Percentiles rank a stretch among this genome's conserved stretches.
These are phyloP conservation scores for Juglanconis oblonga DNA, from an alignment of 2,329 filamentous ascomycete species.

Conservation along the genomic window DNA sequence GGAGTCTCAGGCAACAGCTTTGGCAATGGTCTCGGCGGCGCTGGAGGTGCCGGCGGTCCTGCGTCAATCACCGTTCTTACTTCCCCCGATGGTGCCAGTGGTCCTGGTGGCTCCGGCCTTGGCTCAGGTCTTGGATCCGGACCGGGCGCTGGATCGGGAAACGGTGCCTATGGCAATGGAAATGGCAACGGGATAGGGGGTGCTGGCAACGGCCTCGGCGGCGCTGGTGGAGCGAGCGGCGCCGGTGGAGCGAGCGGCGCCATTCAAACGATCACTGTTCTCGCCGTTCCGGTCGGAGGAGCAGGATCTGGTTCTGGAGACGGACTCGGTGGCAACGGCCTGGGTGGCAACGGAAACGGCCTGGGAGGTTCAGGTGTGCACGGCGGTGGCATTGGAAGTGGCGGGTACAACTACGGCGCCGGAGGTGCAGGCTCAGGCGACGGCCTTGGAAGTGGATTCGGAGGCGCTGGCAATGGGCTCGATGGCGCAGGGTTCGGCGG, in stretches of 20 bases:
- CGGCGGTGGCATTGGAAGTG: not conserved
- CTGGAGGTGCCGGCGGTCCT: constrained; percentile 8
- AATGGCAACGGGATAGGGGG: not conserved
- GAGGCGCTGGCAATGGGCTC: constrained; percentile 3
- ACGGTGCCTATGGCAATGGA: not conserved
- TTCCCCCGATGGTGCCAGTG: constrained; percentile 8
- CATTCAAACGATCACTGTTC: constrained; percentile 8
- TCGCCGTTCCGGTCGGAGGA: not conserved
- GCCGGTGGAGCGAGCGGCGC: not conserved
- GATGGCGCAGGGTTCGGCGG: constrained; percentile 8
- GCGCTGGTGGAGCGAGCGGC: not conserved
- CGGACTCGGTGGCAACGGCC: constrained; percentile 2
- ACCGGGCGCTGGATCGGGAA: not conserved
- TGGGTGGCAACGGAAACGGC: constrained; percentile 5
- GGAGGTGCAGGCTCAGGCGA: not conserved
- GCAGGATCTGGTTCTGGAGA: constrained; percentile 7
- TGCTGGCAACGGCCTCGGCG: constrained; percentile 13
- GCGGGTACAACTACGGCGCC: not conserved
- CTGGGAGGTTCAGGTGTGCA: not conserved
- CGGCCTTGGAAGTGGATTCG: not conserved
- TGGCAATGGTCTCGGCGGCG: constrained; percentile 10
- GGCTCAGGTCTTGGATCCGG: not conserved
- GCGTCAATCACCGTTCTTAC: constrained; percentile 13
- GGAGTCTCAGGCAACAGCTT: not conserved
- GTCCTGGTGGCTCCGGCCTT: not conserved